Evolutionary conservation across 345 rosid species (phyloP), one percentile per base, ranked within the genome.

Genomic region (Kernera saxatilis): DNA sequence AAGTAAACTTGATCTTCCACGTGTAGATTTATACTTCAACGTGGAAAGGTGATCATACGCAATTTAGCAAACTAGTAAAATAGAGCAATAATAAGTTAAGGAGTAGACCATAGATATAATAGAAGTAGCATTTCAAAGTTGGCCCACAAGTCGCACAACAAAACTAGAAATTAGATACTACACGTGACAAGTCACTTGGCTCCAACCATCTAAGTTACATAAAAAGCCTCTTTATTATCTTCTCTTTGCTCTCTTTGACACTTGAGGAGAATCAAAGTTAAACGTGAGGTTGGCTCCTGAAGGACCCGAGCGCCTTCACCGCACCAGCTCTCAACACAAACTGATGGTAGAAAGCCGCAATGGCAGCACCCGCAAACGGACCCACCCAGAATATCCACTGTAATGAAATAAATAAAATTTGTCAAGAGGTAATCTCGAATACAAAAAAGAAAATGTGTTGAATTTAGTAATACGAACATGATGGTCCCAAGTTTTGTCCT

Each of bases 301-400:
- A 82, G 29, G 93, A 85, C 5, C 78, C 86, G 14, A 81, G 79
- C n/a, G 87, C 87, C 78, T 81, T 85, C 21, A 60, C 60, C 9
- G 84, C 87, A 6, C 69, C 81, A 17, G 88, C 93, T 58, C 90
- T 78, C 61, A 88, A 70, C 60, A 88, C 73, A 75, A 27, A 75
- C 80, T 85, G 90, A 80, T 87, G 85, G 55, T 85, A 87, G 78
- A 85, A 65, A 45, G 90, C 82, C 3, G 93, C 93, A 30, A 84
- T 63, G 37, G 88, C 84, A 41, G 93, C 88, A 36, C 93, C 93
- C 21, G 82, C 73, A 64, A 88, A 81, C 2, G 93, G 93, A 69
- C 90, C 93, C 23, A 77, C 88, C 93, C 90, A 88, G 69, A 82
- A 88, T 19, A 85, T 81, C 93, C 93, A 88, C 93, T 84, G 86